Evolutionary conservation across 1,139 yeast species (phyloP), one percentile per base, ranked within the genome.

Genomic region (Yamadazyma dushanensis): DNA sequence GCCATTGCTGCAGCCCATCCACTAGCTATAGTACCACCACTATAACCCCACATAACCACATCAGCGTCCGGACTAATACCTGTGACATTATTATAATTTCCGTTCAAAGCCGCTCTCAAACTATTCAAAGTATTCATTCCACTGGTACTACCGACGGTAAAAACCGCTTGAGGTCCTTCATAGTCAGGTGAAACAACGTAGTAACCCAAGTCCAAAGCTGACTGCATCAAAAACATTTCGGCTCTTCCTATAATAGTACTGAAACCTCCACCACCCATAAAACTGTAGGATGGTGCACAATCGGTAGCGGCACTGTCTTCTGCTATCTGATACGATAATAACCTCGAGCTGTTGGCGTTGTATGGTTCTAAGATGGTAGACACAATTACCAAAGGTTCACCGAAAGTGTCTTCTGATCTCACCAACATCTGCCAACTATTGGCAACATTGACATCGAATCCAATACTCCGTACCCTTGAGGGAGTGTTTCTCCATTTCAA

Each of bases 1-100:
- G 59, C 66, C 23, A 65, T 41, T 9, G 59, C 50, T 1, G 68
- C 58, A 5, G 68, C 70, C 71, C 71, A 66, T 1, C 58, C 57
- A 4, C 62, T 44, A 3, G 72, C 66, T n/a, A 65, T 43, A 2
- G 66, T 49, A 1, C 73, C 73, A 16, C 73, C 73, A 6, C 70
- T 63, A 40, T 63, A 67, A 0, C 73, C 73, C 66, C 67, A 66
- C 25, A 61, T 16, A 1, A 52, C 56, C 1, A 57, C 50, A 31
- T 53, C 45, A 4, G 71, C 66, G 32, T 56, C 46, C 1, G 46
- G 9, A 8, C 47, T 36, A 25, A 66, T 39, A 3, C 67, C 66
- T 3, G 72, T 65, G 14, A 47, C 31, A 29, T 54, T 50, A 1
- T 44, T 45, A 2, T 62, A 45, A 4, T 13, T 13, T 6, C 26